These are phyloP conservation scores for Beta macrorhiza DNA, from an alignment of 179 eudicot species.

Conservation along the genomic window DNA sequence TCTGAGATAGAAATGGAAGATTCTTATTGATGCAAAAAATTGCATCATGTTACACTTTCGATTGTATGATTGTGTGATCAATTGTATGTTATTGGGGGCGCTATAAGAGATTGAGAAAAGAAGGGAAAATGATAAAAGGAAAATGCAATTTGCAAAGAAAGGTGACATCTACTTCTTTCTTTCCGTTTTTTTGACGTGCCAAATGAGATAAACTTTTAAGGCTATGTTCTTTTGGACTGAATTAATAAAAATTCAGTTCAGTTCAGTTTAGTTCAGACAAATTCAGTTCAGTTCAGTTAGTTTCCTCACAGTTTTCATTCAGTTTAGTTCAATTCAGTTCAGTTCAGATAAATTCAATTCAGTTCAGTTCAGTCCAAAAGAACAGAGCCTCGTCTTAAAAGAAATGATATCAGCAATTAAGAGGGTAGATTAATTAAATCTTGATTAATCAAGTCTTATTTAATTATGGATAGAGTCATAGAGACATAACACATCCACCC, in stretches of 20 bases:
- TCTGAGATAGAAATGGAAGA: slow-evolving; percentile 25
- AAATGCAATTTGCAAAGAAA: slow-evolving; percentile 9
- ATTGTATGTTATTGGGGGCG: slow-evolving; percentile 17
- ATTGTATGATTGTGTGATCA: slow-evolving; percentile 29
- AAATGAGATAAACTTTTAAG: not conserved
- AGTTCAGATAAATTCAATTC: too few species aligned
- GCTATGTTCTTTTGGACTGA: too few species aligned
- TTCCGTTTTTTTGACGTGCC: not conserved
- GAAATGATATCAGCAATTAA: not conserved
- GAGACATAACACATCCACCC: too few species aligned
- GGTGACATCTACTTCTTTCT: not conserved
- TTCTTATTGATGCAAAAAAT: slow-evolving; percentile 29
- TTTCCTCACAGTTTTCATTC: too few species aligned
- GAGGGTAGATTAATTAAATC: too few species aligned
- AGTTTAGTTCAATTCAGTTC: too few species aligned
- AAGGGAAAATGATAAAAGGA: slow-evolving; percentile 1
- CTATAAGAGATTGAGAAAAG: slow-evolving; percentile 7
- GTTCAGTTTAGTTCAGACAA: too few species aligned
- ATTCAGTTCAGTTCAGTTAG: too few species aligned
- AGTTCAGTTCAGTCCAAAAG: too few species aligned
- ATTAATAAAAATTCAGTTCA: too few species aligned
- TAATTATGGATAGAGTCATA: not conserved
- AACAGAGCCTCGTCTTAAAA: not conserved
- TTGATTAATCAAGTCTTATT: too few species aligned
- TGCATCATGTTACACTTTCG: slow-evolving; percentile 28